Base-by-base conservation (phyloP, 257 asterid genomes). In the Gentiana dahurica region DNA sequence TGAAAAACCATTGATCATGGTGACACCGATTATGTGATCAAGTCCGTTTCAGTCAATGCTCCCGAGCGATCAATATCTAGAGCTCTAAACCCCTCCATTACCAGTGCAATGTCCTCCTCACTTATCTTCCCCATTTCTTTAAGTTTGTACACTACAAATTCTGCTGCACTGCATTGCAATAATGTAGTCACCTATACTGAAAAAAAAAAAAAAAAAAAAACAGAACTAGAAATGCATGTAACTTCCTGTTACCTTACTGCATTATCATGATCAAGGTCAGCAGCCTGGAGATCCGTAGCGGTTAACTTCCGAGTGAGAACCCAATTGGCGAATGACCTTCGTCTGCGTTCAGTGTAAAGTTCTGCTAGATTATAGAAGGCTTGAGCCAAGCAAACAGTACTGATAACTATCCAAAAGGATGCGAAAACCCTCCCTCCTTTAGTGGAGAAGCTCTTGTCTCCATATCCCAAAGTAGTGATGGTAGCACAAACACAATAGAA, bases 391-490 rank as follows among this genome's bases (percentile, higher is more conserved):
- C 90, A 81, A 59, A 84, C 69, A 5, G 95, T 83, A 66, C 97
- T 80, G 54, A 75, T 70, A 61, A 84, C 13, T 57, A 89, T 89
- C 95, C 95, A 89, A 54, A 83, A 65, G 1, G 87, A 71, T 58
- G 95, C 97, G 57, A 89, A 89, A 0, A 86, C 0, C 1, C 97
- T 76, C 1, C 97, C 97, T 34, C 55, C 70, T 1, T 65, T 39
- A 0, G 94, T 89, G 2, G 96, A 86, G 36, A 89, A 86, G 71
- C 85, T 86, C 83, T 81, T 71, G 59, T 89, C 97, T 7, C 96
- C 97, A 62, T 89, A 89, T 32, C 97, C 97, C 11, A 89, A 80
- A 0, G 95, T 89, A 5, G 91, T 82, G 53, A 86, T 71, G 0
- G 96, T 82, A 3, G 86, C 70, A 55, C 95, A 86, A 12, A 89